These are phyloP conservation scores for Beauveria bassiana DNA, from an alignment of 2,329 filamentous ascomycete genomes.

Conservation along the genomic window DNA sequence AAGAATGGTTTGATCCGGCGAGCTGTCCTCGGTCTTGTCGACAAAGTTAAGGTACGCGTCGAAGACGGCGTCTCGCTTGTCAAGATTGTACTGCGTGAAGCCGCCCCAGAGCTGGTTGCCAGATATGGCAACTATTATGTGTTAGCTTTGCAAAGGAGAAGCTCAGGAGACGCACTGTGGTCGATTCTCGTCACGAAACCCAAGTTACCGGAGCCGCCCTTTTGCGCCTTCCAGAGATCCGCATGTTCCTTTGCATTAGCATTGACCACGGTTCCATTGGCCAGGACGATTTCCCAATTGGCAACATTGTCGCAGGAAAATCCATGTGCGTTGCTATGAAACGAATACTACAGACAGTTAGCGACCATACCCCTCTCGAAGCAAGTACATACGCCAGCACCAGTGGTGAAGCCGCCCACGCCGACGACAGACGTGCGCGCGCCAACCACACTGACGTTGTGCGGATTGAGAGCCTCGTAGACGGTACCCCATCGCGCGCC, in stretches of 20 bases:
- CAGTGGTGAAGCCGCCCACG: constrained; percentile 22
- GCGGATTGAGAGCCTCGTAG: constrained; percentile 19
- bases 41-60: constrained; percentile 22
- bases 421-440: constrained; percentile 32
- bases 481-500: constrained; percentile 35
- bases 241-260: constrained; percentile 28
- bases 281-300: constrained; percentile 36
- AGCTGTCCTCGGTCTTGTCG: constrained; percentile 20
- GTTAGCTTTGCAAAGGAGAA: neutral
- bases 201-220: constrained; percentile 40
- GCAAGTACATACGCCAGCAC: constrained; percentile 17
- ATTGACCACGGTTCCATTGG: constrained; percentile 32
- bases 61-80: constrained; percentile 19
- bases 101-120: constrained; percentile 23
- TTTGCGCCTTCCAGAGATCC: constrained; percentile 37
- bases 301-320: constrained; percentile 33
- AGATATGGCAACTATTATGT: constrained; percentile 13
- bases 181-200: constrained; percentile 29
- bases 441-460: constrained; percentile 33
- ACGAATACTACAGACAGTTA: constrained; percentile 20
- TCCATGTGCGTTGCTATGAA: constrained; percentile 25
- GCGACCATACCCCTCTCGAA: neutral
- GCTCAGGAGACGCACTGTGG: constrained; percentile 1
- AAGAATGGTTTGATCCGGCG: constrained; percentile 23
- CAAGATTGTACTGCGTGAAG: constrained; percentile 19